Base-by-base conservation (phyloP, 495 filamentous ascomycete species). In the Staphylotrichum tortipilum region DNA sequence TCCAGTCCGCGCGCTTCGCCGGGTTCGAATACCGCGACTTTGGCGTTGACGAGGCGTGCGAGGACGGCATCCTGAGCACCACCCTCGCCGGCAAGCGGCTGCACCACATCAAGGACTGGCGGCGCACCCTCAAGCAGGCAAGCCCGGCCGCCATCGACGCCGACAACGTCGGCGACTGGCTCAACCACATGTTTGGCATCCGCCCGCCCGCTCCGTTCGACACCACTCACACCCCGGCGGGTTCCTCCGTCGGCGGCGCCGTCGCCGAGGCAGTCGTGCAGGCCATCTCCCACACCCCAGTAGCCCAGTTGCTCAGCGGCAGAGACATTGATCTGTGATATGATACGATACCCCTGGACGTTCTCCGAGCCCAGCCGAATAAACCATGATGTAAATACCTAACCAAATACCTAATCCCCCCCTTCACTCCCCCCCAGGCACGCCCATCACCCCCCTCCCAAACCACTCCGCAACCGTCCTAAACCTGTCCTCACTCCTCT, bases 401-500 rank as follows among this genome's bases (percentile, higher is more conserved):
- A n/a, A 33, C 24, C 26, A 21, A 39, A 14, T 36, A 45, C 44
- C 8, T 19, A 31, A 34, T 33, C 15, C 37, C 42, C 19, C 18
- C 44, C 30, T 5, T 47, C 46, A 73, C 47, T 75, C 71, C 23
- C 53, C 41, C n/a, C 50, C 60, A 8, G 66, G 59, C 23, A 61
- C 64, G 5, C 68, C 70, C 89, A 98, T 94, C 14, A 97, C 88
- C 1, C 92, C 94, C 55, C 88, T 71, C 4, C 90, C 91, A 70
- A 96, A 96, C 72, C 92, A 98, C 59, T 96, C 90, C 55, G 86
- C 85, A 4, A 97, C 77, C 15, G 88, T 88, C 37, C 79, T 86
- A 63, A 96, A 96, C 55, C 83, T 78, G 67, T 96, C 91, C 47
- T 81, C 77, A 34, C 84, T 86, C 63, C 88, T 79, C 57, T 78